Evolutionary conservation across 768 basidiomycete species (phyloP), one percentile per base, ranked within the genome.

Genomic region (Botryobasidium botryosum): DNA sequence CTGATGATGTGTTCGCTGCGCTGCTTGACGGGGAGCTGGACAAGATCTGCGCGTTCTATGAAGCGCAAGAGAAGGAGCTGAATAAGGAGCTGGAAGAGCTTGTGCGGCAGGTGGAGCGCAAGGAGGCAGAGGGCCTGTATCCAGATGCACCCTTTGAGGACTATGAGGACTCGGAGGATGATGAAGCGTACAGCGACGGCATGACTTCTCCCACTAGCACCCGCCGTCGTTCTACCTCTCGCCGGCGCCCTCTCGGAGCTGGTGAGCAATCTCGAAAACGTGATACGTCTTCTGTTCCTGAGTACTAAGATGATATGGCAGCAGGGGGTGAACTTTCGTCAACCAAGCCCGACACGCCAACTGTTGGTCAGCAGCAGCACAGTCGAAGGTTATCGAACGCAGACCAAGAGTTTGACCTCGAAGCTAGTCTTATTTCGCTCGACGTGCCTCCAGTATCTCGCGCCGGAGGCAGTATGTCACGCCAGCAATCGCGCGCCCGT

Each of bases 1-100:
- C 40, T 7, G 12, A 60, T 69, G 55, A 52, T 45, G 53, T 58
- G 15, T 97, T 97, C 59, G 58, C 69, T 6, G 75, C 79, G 0
- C 66, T 88, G 1, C 68, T 94, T 25, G 80, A 94, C 59, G 66
- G 70, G 49, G 90, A 99, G 55, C 67, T 91, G 25, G 66, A 68
- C 55, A 94, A 90, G 69, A 77, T 96, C 15, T 62, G 65, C 18
- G 43, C 63, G 0, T 97, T 97, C 59, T 97, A 96, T 59, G 69
- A 71, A 38, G 55, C 60, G 2, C 85, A 91, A 60, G 78, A 84
- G 55, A 70, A 67, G 36, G 82, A 90, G 40, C 62, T 94, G 1
- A 52, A 71, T 4, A 68, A 69, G 1, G 79, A 80, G 26, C 60
- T 80, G 4, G 59, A 61, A 0, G 68, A 70, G 20, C 56, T 85